Conservation (phyloP, 257 asterid genomes). For the Fraxinus americana region DNA sequence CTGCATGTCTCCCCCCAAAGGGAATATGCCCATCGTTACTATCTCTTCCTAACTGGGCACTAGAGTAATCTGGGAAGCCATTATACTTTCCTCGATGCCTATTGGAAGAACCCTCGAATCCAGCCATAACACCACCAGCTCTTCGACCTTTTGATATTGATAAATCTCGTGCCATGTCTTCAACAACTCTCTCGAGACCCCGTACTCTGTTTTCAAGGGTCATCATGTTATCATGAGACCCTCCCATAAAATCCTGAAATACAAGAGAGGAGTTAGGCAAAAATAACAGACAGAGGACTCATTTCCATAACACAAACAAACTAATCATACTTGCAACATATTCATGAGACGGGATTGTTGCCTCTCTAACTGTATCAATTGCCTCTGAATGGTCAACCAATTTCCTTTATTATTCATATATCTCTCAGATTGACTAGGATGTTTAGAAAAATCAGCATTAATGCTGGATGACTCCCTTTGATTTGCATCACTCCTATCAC, state of each 20-base stretch:
- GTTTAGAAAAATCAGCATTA: conserved; percentile 55
- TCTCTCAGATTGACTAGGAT: conserved; percentile 65
- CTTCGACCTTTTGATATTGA: conserved; percentile 84
- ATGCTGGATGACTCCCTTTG: conserved; percentile 57
- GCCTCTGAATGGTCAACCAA: conserved; percentile 93
- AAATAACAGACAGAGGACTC: conserved; percentile 27
- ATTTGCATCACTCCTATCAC: conserved; percentile 47
- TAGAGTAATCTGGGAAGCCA: conserved; percentile 75
- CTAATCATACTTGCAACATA: conserved; percentile 78
- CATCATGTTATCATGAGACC: conserved; percentile 95
- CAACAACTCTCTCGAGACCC: conserved; percentile 97
- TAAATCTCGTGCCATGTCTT: conserved; percentile 92
- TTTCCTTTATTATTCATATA: conserved; percentile 71
- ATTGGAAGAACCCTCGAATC: conserved; percentile 71
- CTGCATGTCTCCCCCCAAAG: conserved; percentile 68
- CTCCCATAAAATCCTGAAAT: conserved; percentile 93
- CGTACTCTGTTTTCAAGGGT: conserved; percentile 91
- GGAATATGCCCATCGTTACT: conserved; percentile 56
- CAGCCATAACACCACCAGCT: conserved; percentile 50
- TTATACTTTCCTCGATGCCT: conserved; percentile 71
- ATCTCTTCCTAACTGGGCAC: conserved; percentile 68
- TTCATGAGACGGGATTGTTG: conserved; percentile 92
- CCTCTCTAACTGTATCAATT: conserved; percentile 79
- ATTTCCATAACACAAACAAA: conserved; percentile 11
- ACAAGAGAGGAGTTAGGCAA: conserved; percentile 25